These are phyloP conservation scores for Neofusicoccum laricinum DNA, from an alignment of 2,329 filamentous ascomycete genomes.

Conservation along the genomic window DNA sequence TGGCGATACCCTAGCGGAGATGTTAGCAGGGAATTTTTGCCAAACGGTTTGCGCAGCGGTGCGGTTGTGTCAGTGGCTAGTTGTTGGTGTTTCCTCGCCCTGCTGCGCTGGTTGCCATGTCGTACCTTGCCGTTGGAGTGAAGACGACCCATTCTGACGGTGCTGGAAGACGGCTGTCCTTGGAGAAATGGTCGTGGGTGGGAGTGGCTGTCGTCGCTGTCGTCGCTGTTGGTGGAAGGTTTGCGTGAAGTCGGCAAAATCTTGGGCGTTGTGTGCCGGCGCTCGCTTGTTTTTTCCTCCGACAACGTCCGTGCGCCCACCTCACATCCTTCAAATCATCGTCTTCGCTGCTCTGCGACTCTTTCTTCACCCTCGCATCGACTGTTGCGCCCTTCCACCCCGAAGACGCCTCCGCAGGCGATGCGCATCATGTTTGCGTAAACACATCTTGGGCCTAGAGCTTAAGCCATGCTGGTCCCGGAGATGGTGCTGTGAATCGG, in stretches of 20 bases:
- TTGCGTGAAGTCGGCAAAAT: conserved; percentile 14
- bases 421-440: too few species aligned
- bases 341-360: not conserved
- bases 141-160: conserved; percentile 85
- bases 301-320: not conserved
- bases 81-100: not conserved
- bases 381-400: too few species aligned
- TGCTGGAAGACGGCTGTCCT: conserved; percentile 15
- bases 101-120: not conserved
- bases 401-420: too few species aligned
- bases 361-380: not conserved
- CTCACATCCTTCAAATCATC: not conserved
- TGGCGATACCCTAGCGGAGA: conserved; percentile 90
- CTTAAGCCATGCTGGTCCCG: too few species aligned
- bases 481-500: too few species aligned
- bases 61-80: not conserved
- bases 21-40: not conserved
- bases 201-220: conserved; percentile 18
- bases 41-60: not conserved
- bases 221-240: conserved; percentile 11
- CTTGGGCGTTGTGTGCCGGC: conserved; percentile 13
- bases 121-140: conserved; percentile 67
- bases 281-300: conserved; percentile 24
- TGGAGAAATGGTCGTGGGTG: conserved; percentile 23
- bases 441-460: too few species aligned